These are phyloP conservation scores for Aureobasidium vineae DNA, from an alignment of 2,329 filamentous ascomycete genomes.

Conservation along the genomic window DNA sequence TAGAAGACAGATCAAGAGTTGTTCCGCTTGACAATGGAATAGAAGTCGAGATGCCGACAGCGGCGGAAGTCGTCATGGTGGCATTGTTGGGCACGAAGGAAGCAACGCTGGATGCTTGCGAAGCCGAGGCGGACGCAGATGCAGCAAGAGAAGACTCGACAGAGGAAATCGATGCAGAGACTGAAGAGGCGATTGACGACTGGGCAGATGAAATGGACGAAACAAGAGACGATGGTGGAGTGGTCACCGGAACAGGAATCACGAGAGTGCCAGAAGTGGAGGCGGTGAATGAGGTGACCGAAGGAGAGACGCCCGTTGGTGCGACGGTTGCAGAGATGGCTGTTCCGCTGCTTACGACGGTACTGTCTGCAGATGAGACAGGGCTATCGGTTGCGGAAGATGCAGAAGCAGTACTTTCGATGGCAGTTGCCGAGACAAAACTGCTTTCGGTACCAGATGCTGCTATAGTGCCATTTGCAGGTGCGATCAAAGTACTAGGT, in stretches of 20 bases:
- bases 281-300: slow-evolving; percentile 20
- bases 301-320: not conserved
- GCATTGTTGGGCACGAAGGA: slow-evolving; percentile 15
- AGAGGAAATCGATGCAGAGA: slow-evolving; percentile 24
- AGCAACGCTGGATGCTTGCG: slow-evolving; percentile 18
- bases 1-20: slow-evolving; percentile 2
- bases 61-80: slow-evolving; percentile 14
- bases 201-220: slow-evolving; percentile 27
- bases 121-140: slow-evolving; percentile 19
- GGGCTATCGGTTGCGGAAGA: slow-evolving; percentile 13
- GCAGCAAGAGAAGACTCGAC: slow-evolving; percentile 7
- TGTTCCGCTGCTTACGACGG: slow-evolving; percentile 16
- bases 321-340: slow-evolving; percentile 6
- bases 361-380: slow-evolving; percentile 25
- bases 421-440: not conserved
- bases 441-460: not conserved
- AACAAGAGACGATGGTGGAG: slow-evolving; percentile 27
- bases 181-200: slow-evolving; percentile 22
- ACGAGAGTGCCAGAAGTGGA: slow-evolving; percentile 30
- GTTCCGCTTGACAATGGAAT: slow-evolving; percentile 17
- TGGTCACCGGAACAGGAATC: slow-evolving; percentile 32
- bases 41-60: slow-evolving; percentile 12
- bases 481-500: slow-evolving; percentile 7
- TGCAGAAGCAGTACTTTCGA: not conserved
- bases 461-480: slow-evolving; percentile 11